Conservation (phyloP, 257 asterid genomes). For the Solanum arcanum region DNA sequence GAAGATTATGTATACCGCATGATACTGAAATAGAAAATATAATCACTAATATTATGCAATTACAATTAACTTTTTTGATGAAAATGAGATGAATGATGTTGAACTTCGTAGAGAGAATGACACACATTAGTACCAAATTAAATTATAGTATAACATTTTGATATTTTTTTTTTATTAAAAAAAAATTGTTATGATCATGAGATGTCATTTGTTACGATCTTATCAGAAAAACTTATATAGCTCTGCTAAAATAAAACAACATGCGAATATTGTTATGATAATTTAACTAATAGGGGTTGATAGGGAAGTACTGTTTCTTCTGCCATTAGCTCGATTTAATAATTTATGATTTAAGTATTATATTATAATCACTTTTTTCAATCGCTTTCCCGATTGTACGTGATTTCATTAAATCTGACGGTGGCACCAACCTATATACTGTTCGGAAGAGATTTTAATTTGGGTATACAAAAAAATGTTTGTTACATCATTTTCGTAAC, state of each 20-base stretch:
- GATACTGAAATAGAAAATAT: neutral
- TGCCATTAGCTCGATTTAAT: neutral
- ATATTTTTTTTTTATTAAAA: neutral
- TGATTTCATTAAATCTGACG: neutral
- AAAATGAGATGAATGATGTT: accelerated
- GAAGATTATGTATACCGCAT: neutral
- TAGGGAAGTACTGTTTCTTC: neutral
- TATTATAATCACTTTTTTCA: neutral
- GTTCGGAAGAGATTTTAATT: neutral
- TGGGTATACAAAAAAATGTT: neutral
- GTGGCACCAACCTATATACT: neutral
- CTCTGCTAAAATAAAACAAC: neutral
- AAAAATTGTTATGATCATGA: neutral
- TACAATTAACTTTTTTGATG: accelerated
- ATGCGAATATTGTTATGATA: neutral
- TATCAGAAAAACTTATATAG: neutral
- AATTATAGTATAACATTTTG: neutral
- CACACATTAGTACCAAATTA: neutral
- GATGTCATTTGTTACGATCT: neutral
- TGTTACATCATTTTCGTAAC: neutral
- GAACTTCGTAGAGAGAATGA: neutral
- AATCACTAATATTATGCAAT: neutral
- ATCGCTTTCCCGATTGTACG: neutral
- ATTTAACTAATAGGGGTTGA: neutral
- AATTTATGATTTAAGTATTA: neutral